Conservation (phyloP, 306 rosid genomes). For the Clitoria ternatea region DNA sequence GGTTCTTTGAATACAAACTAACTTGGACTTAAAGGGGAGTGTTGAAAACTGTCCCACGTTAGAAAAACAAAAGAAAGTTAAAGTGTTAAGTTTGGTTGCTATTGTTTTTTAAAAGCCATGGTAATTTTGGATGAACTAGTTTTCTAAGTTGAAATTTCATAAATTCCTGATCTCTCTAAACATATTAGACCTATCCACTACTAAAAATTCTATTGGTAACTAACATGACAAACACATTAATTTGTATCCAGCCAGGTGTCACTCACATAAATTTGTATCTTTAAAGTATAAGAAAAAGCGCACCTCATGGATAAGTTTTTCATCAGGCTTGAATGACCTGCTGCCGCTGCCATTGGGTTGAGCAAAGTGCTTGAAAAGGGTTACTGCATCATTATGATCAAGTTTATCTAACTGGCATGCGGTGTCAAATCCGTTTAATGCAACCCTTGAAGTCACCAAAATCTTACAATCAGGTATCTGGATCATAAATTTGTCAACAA, state of each 20-base stretch:
- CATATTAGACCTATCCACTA: no score
- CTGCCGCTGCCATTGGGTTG: conserved; percentile 1
- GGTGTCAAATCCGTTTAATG: conserved; percentile 39
- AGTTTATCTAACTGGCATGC: conserved; percentile 28
- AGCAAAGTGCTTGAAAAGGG: conserved; percentile 52
- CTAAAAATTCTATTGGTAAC: no score
- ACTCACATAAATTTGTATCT: not conserved
- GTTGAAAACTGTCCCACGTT: no score
- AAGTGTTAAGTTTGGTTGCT: no score
- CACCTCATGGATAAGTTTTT: conserved; percentile 39
- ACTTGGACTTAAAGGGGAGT: no score
- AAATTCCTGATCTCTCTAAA: no score
- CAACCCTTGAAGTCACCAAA: conserved; percentile 67
- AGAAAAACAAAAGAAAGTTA: no score
- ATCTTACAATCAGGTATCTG: conserved; percentile 41
- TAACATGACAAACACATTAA: not conserved
- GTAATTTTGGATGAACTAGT: no score
- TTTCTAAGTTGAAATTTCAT: no score
- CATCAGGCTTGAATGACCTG: conserved; percentile 23
- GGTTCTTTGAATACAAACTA: no score
- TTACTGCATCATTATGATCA: conserved; percentile 32
- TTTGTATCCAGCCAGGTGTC: not conserved
- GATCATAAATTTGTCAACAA: conserved; percentile 39
- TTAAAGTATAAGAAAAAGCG: conserved; percentile 10
- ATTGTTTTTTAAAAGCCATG: no score